Evolutionary conservation across 2,329 filamentous ascomycete genomes (phyloP).

Genomic region (Intubia oerlemansii): DNA sequence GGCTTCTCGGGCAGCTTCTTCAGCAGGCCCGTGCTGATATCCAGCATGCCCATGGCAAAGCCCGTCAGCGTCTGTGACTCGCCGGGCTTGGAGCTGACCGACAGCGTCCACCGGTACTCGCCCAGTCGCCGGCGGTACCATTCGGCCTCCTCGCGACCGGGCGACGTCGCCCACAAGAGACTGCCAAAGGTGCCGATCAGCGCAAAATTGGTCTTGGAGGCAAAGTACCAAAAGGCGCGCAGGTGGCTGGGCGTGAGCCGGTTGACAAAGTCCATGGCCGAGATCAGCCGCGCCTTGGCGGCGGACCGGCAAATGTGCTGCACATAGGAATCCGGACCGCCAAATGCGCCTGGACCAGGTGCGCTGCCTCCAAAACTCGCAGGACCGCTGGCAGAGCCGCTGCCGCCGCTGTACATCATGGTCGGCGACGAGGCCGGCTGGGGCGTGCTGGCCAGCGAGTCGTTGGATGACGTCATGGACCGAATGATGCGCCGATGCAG

Average conservation of each 20-base stretch:
- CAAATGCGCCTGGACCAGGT: no score
- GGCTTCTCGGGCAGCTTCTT: conserved; percentile 54
- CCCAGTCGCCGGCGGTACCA: conserved; percentile 73
- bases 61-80: conserved; percentile 39
- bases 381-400: no score
- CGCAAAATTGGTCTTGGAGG: conserved; percentile 77
- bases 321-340: conserved; percentile 56
- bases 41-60: conserved; percentile 60
- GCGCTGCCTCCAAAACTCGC: no score
- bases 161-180: conserved; percentile 72
- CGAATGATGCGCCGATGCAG: conserved; percentile 81
- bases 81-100: conserved; percentile 56
- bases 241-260: conserved; percentile 70
- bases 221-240: conserved; percentile 83
- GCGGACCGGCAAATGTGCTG: conserved; percentile 84
- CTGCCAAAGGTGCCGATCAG: conserved; percentile 88
- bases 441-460: conserved; percentile 15
- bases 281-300: conserved; percentile 83
- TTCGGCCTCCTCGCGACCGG: conserved; percentile 70
- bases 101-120: conserved; percentile 88
- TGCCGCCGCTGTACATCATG: conserved; percentile 6
- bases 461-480: conserved; percentile 34
- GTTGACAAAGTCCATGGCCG: conserved; percentile 94
- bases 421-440: conserved; percentile 4
- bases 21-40: conserved; percentile 46